Evolutionary conservation across 192 early-diverging fungal genomes (phyloP), one percentile per base, ranked within the genome.

Genomic region (Coemansia sp.): DNA sequence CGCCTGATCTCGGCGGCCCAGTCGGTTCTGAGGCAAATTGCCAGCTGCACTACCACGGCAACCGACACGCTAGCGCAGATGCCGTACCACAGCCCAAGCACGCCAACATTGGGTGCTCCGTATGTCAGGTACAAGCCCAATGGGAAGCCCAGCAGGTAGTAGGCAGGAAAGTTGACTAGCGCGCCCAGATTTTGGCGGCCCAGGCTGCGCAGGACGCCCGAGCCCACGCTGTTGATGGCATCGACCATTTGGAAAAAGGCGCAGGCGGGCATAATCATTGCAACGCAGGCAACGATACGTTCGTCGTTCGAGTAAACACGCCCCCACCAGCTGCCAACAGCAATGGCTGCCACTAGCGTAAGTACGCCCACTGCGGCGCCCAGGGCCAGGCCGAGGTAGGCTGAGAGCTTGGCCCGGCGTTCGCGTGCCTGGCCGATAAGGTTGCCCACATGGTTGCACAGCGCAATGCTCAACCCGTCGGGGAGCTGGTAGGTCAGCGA

Each of bases 181-280:
- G 86, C 86, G 41, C 84, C 86, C n/a, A 77, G 57, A 28, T 76
- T 69, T 53, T 87, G 86, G 42, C 82, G 72, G 6, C 85, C 86
- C 33, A 85, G 59, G 48, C 82, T 82, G 37, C 86, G 84, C 37
- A 87, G 68, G 34, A 85, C 76, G 26, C 86, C 85, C 5, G 86
- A 85, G 16, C 85, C 85, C 14, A 90, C 82, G 62, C 81, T 84
- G 36, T 87, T 86, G 4, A 88, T 58, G 3, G 85, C 85, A 69
- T 92, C 91, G 5, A 67, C 25, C 63, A 78, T 68, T 67, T 93
- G 92, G 75, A 88, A 93, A 31, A 88, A 25, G 0, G 93, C 93
- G 25, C 84, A 89, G n/a, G 93, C 67, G 0, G 95, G 95, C 73
- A 96, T 76, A 11, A 95, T 83, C 47, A 59, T 66, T 1, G 92